phyloP scores from a whole-genome alignment of 139 green algal species.

The Micractinium conductrix region DNA sequence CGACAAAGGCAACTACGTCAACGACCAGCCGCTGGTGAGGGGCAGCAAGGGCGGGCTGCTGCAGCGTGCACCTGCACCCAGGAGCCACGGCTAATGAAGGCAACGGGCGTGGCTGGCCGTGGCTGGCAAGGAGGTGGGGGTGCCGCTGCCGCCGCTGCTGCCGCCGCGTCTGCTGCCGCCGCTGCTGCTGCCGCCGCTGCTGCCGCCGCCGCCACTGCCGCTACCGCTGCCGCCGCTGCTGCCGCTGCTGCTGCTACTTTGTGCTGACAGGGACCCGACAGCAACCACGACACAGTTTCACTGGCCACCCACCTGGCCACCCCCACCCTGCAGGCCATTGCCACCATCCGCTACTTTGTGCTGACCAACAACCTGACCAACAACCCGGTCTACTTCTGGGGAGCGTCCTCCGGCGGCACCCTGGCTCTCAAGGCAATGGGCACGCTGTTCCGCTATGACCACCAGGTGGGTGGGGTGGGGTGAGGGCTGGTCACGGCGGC shows the following conservation, averaged over 20 bases:
- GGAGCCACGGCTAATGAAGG: too few species aligned
- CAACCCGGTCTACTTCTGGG: conserved; percentile 20
- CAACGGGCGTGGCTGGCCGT: too few species aligned
- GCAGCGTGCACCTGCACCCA: too few species aligned
- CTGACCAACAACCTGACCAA: neutral
- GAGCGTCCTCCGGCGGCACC: conserved; percentile 24
- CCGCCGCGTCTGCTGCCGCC: too few species aligned
- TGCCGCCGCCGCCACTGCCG: too few species aligned
- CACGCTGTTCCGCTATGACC: conserved; percentile 3
- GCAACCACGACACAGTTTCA: neutral
- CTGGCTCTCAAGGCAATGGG: conserved; percentile 25
- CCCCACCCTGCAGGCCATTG: neutral
- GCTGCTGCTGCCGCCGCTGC: too few species aligned
- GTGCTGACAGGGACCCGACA: neutral
- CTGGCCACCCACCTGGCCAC: too few species aligned
- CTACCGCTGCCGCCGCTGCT: too few species aligned
- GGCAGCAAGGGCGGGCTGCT: too few species aligned
- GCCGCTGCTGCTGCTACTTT: too few species aligned
- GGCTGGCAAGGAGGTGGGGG: too few species aligned
- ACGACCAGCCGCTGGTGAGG: conserved; percentile 29
- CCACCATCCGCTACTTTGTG: conserved; percentile 10
- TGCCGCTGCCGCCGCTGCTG: too few species aligned
- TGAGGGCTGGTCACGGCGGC: neutral
- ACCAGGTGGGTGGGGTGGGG: neutral
- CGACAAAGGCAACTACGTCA: neutral